Base-by-base conservation (phyloP, 2,329 filamentous ascomycete species). In the Fusarium sp. region DNA sequence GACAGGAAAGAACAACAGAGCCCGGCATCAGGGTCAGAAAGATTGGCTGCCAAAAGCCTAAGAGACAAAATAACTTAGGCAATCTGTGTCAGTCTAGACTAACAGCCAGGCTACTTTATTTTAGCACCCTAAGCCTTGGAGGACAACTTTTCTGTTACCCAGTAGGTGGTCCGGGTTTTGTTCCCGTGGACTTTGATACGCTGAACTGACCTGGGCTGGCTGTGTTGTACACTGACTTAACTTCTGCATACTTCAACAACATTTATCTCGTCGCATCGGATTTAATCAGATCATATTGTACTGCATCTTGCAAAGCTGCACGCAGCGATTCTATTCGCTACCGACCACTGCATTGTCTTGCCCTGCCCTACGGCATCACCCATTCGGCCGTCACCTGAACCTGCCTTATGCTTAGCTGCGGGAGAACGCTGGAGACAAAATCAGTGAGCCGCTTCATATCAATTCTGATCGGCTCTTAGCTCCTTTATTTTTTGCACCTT, bases 1-100 rank as follows among this genome's bases (percentile, higher is more conserved):
- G 57, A n/a, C 34, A 18, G 34, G 34, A 63, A 70, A 49, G 44
- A 44, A 57, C 37, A 45, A 56, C 56, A 50, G 43, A 65, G 45
- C 18, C 43, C 18, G 34, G 34, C 9, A 37, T 37, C 34, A 37
- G 34, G 18, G 34, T 37, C 34, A 37, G 34, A 37, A 37, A 37
- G 18, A 37, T 11, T 37, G 34, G 34, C 18, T 18, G 34, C 18
- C 18, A 10, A 37, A 37, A 37, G 34, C 10, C 16, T n/a, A n/a
- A n/a, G 34, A n/a, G 34, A 37, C 34, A 11, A n/a, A 37, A 37
- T 37, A 37, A n/a, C 10, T 37, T n/a, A 2, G 34, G 6, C 34
- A 37, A 7, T 11, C n/a, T n/a, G 11, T 37, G 34, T 37, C 5
- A 37, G 34, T 6, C 12, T 37, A 37, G 3, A 37, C 34, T 4